Percentiles rank a stretch among this genome's conserved stretches.
These are phyloP conservation scores for Macrophomina tecta DNA, from an alignment of 2,329 filamentous ascomycete genomes.

Conservation along the genomic window DNA sequence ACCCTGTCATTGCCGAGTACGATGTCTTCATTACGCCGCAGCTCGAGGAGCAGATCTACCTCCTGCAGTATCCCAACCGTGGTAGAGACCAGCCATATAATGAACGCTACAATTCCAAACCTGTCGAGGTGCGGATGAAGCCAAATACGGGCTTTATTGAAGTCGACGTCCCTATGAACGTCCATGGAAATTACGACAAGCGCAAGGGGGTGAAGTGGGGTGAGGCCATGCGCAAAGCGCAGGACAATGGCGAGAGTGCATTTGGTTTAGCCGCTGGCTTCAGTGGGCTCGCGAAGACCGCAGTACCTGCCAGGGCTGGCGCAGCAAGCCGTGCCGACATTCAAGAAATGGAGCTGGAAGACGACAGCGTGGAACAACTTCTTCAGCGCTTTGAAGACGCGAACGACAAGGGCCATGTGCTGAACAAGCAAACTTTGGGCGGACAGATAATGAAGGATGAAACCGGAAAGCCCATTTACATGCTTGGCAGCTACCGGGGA, in stretches of 20 bases:
- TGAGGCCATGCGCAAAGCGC: constrained; percentile 67
- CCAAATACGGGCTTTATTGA: constrained; percentile 82
- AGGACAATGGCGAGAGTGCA: constrained; percentile 50
- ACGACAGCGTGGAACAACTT: constrained; percentile 68
- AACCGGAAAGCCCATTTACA: constrained; percentile 76
- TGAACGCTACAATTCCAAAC: constrained; percentile 60
- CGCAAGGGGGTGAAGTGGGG: constrained; percentile 85
- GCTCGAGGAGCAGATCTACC: constrained; percentile 64
- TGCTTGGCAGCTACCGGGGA: constrained; percentile 88
- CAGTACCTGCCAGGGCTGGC: constrained; percentile 31
- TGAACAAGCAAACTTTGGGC: constrained; percentile 83
- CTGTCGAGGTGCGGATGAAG: constrained; percentile 82
- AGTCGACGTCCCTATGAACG: constrained; percentile 81
- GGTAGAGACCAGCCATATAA: constrained; percentile 68
- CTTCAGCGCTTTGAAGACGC: constrained; percentile 63
- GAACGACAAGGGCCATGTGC: constrained; percentile 71
- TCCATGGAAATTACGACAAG: constrained; percentile 79
- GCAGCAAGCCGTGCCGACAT: constrained; percentile 30
- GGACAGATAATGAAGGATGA: constrained; percentile 76
- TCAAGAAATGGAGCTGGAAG: constrained; percentile 58
- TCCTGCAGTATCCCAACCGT: constrained; percentile 90
- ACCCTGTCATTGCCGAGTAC: constrained; percentile 65
- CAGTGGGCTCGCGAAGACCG: constrained; percentile 22
- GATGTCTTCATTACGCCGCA: constrained; percentile 85
- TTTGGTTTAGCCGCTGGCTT: constrained; percentile 57